Evolutionary conservation across 805 yeast genomes (phyloP), one percentile per base, ranked within the genome.

Genomic region (Schwanniomyces occidentalis): DNA sequence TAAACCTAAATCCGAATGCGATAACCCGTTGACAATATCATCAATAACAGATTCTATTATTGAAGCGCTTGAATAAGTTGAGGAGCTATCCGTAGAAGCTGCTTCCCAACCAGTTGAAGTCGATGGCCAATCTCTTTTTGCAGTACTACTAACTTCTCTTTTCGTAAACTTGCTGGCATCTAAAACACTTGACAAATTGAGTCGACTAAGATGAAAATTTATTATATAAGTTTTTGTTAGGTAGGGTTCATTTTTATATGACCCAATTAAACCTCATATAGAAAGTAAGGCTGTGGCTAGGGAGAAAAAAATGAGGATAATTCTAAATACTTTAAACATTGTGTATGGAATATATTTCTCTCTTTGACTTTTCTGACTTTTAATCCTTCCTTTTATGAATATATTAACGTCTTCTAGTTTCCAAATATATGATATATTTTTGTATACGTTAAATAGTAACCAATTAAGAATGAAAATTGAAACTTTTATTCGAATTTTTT

Each of bases 221-320:
- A 68, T 37, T 37, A 68, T 45, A 40, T 66, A 68, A 22, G 65
- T 54, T 18, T 45, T 37, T 8, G 69, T 67, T 22, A 68, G 49
- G 40, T 58, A 62, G 10, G 47, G 12, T 16, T 55, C 53, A 32
- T 62, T 61, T 23, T 54, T 54, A 46, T 63, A 66, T 3, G 73
- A 65, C 3, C 73, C 71, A 6, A 61, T 52, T 12, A 68, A 26
- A 2, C 69, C 68, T 52, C 66, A 65, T 3, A 52, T 45, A 10
- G 66, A 46, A 10, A 68, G 50, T 14, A 66, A 34, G 1, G 58
- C 44, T 6, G 56, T 45, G 6, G 60, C 65, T 6, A 63, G 26
- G 14, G 72, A 54, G 23, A 65, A 48, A 16, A 66, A 34, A 7
- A 66, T 45, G 30, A 65, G 51, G 8, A 62, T 27, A 14, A 57